Percentiles rank a stretch among this genome's conserved stretches.
These are phyloP conservation scores for Ilex aquifolium DNA, from an alignment of 257 asterid species.

Conservation along the genomic window DNA sequence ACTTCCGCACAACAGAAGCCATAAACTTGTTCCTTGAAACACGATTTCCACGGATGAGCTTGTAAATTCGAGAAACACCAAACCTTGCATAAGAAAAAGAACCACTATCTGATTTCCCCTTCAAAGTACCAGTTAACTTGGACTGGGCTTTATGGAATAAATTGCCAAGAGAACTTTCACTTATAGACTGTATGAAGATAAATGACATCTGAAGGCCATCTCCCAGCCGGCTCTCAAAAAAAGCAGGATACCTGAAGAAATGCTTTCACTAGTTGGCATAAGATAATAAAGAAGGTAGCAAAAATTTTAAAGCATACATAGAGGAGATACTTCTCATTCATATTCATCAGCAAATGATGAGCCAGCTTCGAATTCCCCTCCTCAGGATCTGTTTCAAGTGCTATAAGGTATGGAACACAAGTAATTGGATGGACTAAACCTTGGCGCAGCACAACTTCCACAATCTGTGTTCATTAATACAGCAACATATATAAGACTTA, in stretches of 20 bases:
- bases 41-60: conserved; percentile 93
- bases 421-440: conserved; percentile 99
- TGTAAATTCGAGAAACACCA: conserved; percentile 95
- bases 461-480: conserved; percentile 40
- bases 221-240: conserved; percentile 95
- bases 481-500: not conserved
- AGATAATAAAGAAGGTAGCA: conserved; percentile 1
- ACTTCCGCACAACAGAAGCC: conserved; percentile 87
- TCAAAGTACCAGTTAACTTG: conserved; percentile 38
- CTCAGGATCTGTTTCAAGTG: conserved; percentile 94
- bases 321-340: conserved; percentile 80
- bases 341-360: conserved; percentile 89
- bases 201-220: conserved; percentile 96
- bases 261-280: conserved; percentile 10
- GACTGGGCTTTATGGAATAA: conserved; percentile 36
- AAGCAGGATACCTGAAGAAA: conserved; percentile 83
- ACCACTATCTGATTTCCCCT: conserved; percentile 55
- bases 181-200: conserved; percentile 73
- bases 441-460: conserved; percentile 94
- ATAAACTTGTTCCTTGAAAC: conserved; percentile 86
- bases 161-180: conserved; percentile 34
- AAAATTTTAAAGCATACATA: conserved; percentile 2
- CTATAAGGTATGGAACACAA: conserved; percentile 92
- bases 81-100: conserved; percentile 55
- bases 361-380: conserved; percentile 77